Evolutionary conservation across 768 basidiomycete genomes (phyloP).

Genomic region (Crucibulum laeve): DNA sequence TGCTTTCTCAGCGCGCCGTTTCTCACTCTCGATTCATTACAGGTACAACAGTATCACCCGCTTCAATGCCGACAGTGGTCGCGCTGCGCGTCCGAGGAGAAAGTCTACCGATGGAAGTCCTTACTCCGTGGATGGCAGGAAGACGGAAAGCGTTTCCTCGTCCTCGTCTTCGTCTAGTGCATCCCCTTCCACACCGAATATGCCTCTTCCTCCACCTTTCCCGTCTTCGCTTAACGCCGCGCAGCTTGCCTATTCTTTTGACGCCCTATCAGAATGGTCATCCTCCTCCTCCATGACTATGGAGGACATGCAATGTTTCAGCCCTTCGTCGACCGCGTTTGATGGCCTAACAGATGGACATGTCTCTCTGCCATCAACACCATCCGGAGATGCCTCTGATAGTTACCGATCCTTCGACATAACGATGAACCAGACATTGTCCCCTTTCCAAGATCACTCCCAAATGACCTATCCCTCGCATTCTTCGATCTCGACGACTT

Average conservation of each 20-base stretch:
- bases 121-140: conserved; percentile 24
- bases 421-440: conserved; percentile 24
- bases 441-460: conserved; percentile 23
- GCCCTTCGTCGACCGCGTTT: not conserved
- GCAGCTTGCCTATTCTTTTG: conserved; percentile 18
- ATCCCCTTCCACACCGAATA: conserved; percentile 32
- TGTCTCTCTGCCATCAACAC: conserved; percentile 20
- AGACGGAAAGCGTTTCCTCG: conserved; percentile 33
- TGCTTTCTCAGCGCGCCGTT: conserved; percentile 1
- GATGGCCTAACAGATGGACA: conserved; percentile 1
- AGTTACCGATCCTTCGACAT: conserved; percentile 28
- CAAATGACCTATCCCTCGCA: conserved; percentile 17
- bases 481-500: conserved; percentile 7
- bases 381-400: conserved; percentile 18
- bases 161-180: conserved; percentile 40
- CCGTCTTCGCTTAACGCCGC: conserved; percentile 13
- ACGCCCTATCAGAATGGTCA: conserved; percentile 21
- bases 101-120: conserved; percentile 29
- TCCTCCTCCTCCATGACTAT: conserved; percentile 25
- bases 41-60: conserved; percentile 53
- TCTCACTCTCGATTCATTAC: conserved; percentile 6
- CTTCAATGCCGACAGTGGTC: conserved; percentile 36
- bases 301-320: not conserved
- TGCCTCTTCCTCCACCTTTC: conserved; percentile 17
- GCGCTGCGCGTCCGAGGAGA: conserved; percentile 27